Percentiles rank a stretch among this genome's conserved stretches.
phyloP scores from a whole-genome alignment of 805 yeast species.

The Candida sithepensis region DNA sequence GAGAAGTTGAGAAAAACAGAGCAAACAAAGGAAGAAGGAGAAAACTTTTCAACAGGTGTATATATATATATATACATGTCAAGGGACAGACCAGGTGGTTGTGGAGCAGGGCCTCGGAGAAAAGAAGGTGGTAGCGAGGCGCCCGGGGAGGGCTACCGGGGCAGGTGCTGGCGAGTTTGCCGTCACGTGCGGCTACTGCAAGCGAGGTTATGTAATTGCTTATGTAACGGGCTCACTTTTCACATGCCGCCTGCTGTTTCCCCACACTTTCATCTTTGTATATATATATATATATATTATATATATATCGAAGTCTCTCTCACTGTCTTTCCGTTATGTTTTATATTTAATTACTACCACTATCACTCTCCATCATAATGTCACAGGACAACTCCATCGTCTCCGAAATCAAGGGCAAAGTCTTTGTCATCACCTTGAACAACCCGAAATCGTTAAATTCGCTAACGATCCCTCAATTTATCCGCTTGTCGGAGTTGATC shows the following conservation, averaged over 20 bases:
- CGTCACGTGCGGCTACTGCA: not conserved
- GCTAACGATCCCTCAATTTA: conserved; percentile 60
- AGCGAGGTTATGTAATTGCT: not conserved
- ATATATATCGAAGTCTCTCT: too few species aligned
- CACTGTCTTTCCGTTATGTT: too few species aligned
- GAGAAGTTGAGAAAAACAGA: too few species aligned
- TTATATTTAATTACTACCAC: too few species aligned
- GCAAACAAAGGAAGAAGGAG: too few species aligned
- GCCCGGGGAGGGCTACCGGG: not conserved
- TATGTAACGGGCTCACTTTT: not conserved
- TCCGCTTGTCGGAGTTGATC: conserved; percentile 53
- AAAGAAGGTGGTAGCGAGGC: not conserved
- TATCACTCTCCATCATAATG: not conserved
- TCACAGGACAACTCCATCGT: conserved; percentile 6
- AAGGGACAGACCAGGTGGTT: not conserved
- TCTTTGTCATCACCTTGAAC: conserved; percentile 57
- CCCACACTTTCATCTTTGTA: too few species aligned
- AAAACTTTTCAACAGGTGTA: too few species aligned
- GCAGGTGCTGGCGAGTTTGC: not conserved
- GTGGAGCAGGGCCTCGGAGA: not conserved
- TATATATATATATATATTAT: too few species aligned
- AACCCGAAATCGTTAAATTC: conserved; percentile 64
- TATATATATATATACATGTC: not conserved
- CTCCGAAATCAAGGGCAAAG: conserved; percentile 16
- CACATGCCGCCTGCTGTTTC: not conserved